Evolutionary conservation across 2,329 filamentous ascomycete genomes (phyloP), one percentile per base, ranked within the genome.

Genomic region (Epichloe amarillans): DNA sequence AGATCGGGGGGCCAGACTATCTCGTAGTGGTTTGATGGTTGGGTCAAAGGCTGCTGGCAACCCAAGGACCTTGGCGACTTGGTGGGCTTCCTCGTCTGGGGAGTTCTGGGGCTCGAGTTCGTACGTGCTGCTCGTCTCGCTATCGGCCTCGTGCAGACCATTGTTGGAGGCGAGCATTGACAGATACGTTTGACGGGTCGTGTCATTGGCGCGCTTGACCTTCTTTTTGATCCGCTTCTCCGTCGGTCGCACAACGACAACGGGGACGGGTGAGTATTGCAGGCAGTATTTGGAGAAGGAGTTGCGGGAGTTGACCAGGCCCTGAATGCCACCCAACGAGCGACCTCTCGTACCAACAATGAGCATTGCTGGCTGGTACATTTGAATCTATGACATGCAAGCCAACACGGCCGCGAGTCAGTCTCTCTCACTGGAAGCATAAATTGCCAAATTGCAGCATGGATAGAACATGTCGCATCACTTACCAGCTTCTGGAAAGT

Each of bases 231-330:
- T 80, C 19, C 90, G 84, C 69, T 94, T 94, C 54, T 86, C 85
- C 35, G 84, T 86, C 37, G 90, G 89, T 4, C 90, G 80, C 10
- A 95, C 90, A 35, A 96, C 90, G 33, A 95, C 90, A 7, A 95
- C 90, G 1, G 90, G 90, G 1, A 96, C 87, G 0, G 90, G 89
- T 2, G 87, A 95, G 64, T 95, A 90, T 63, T 96, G 90, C 12
- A 95, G 75, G 61, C 90, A 95, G 68, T 95, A 96, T 64, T 95
- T 95, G 26, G 88, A 94, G 43, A 95, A 90, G 0, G 86, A 93
- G 56, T 88, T 93, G 42, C 76, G 71, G 35, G 76, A 78, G 46
- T 87, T 88, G 41, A 95, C 78, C 33, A 95, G 73, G 46, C 88
- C 87, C 63, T 95, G 89, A 52, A 95, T 83, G 26, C 89, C 88